phyloP scores from a whole-genome alignment of 2,329 filamentous ascomycete genomes.

The Monilinia aucupariae region DNA sequence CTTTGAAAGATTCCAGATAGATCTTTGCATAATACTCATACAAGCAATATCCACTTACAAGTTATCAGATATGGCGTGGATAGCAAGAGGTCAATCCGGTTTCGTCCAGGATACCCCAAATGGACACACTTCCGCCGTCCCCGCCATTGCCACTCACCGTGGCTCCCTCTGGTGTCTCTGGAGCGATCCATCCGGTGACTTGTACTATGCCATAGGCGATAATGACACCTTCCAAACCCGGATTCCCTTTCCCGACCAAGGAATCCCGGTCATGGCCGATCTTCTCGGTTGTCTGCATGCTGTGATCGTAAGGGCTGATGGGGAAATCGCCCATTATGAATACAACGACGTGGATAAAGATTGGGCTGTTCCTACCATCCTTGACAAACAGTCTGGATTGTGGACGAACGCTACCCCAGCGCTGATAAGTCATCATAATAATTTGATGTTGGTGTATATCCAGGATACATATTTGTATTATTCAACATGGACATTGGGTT shows the following conservation, averaged over 20 bases:
- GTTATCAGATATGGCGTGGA: constrained; percentile 29
- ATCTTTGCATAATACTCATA: not conserved
- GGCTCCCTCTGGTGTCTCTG: constrained; percentile 38
- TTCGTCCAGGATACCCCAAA: constrained; percentile 29
- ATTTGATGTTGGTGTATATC: constrained; percentile 35
- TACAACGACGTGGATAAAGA: constrained; percentile 33
- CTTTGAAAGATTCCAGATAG: not conserved
- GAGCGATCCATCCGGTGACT: constrained; percentile 30
- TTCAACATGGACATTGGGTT: constrained; percentile 28
- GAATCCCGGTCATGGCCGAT: constrained; percentile 35
- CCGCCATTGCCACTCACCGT: constrained; percentile 36
- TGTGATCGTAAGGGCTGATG: constrained; percentile 31
- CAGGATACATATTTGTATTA: constrained; percentile 31
- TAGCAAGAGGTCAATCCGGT: constrained; percentile 34
- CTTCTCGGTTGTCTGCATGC: constrained; percentile 36
- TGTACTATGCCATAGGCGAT: constrained; percentile 36
- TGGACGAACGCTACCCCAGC: constrained; percentile 32
- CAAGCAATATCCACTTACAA: not conserved
- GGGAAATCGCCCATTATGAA: constrained; percentile 34
- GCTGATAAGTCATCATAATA: constrained; percentile 37
- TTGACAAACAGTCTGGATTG: constrained; percentile 28
- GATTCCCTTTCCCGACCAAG: constrained; percentile 32
- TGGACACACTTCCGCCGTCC: constrained; percentile 34
- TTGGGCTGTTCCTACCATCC: constrained; percentile 29
- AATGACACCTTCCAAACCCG: constrained; percentile 31